These are phyloP conservation scores for Luffa acutangula DNA, from an alignment of 306 rosid genomes.

Conservation along the genomic window DNA sequence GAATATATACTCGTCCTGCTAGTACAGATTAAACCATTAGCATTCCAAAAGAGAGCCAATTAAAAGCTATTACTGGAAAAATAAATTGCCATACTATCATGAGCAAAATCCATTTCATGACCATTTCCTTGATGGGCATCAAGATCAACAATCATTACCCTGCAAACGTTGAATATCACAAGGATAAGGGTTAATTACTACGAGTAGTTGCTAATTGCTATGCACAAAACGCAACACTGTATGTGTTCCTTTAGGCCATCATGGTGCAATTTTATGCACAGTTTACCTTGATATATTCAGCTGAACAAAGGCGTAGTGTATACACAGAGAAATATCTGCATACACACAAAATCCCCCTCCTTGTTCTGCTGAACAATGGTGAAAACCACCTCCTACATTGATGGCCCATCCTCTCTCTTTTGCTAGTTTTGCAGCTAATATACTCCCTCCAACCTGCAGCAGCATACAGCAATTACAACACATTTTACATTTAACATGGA, in stretches of 20 bases:
- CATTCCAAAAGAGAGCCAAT: constrained; percentile 6
- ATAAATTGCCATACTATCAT: constrained; percentile 50
- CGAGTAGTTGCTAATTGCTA: background rate
- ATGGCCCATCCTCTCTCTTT: constrained; percentile 93
- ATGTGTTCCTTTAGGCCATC: background rate
- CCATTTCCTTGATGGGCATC: constrained; percentile 99
- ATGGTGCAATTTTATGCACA: background rate
- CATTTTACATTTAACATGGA: background rate
- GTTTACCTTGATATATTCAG: constrained; percentile 67
- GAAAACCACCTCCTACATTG: constrained; percentile 95
- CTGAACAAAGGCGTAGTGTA: constrained; percentile 63
- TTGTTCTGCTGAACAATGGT: constrained; percentile 67
- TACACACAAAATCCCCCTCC: constrained; percentile 95
- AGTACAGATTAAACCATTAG: constrained; percentile 20
- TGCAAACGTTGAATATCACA: constrained; percentile 18
- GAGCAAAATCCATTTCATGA: constrained; percentile 67
- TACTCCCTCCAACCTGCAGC: constrained; percentile 80
- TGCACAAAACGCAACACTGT: constrained; percentile 12
- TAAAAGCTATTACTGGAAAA: constrained; percentile 13
- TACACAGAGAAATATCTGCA: constrained; percentile 81
- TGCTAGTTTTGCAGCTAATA: constrained; percentile 84
- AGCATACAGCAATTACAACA: constrained; percentile 9
- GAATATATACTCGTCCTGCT: constrained; percentile 70
- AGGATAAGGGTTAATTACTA: constrained; percentile 3
- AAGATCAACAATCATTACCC: constrained; percentile 93